Base-by-base conservation (phyloP, 116 monocot genomes). In the Iris pallida region DNA sequence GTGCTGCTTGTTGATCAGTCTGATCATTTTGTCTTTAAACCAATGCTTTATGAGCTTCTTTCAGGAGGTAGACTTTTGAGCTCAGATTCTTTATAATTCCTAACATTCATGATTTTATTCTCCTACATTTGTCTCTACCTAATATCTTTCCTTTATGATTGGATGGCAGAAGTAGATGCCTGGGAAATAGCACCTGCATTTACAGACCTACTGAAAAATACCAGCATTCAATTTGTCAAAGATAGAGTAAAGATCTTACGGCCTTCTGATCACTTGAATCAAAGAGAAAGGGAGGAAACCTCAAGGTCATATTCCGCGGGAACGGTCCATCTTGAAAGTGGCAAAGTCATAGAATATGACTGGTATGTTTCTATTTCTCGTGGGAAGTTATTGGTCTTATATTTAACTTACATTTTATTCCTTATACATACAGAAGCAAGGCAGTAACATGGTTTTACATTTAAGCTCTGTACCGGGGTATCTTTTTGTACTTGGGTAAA, bases 111-210 rank as follows among this genome's bases (percentile, higher is more conserved):
- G 30, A 30, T 30, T 30, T 30, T 42, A 11, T 61, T 61, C 42
- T 43, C 7, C n/a, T 61, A 13, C 41, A 10, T 15, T 53, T 66
- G 42, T 66, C 30, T 66, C 5, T 66, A n/a, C 10, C 47, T 41
- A n/a, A 66, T 53, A 53, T 66, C 53, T 53, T 40, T 66, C 41
- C 53, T 66, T 66, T 30, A 49, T 30, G 40, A 45, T 13, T 70
- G 45, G 16, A 57, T 74, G 55, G 15, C 90, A 97, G 92, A 97
- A 92, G 97, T 92, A 60, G 87, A 97, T 80, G 65, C 76, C 7
- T 97, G 92, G 97, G 97, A 97, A 78, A 90, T 97, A 78, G 97
- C 92, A 69, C 97, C 97, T 1, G 59, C 80, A 59, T 97, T 97
- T 79, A 69, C 65, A 53, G 97, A 97, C 42, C 71, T 97, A 73